A percentile compares a stretch with the other conserved stretches of the same genome.
phyloP scores from a whole-genome alignment of 1,284 basidiomycete species.

The Moniliophthora roreri region DNA sequence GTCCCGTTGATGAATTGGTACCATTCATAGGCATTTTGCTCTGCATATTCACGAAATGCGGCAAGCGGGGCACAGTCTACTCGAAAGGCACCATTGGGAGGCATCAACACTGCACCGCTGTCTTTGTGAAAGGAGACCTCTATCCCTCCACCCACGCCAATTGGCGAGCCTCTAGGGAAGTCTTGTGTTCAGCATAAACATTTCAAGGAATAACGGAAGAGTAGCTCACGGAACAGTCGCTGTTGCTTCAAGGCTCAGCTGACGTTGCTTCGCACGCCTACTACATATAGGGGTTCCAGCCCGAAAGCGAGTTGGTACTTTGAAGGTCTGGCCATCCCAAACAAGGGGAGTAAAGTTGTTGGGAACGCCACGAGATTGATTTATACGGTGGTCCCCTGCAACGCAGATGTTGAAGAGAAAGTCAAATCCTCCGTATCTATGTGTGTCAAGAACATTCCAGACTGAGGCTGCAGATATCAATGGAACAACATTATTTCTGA shows the following conservation, averaged over 20 bases:
- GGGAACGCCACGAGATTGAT: constrained; percentile 23
- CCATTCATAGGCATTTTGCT: constrained; percentile 1
- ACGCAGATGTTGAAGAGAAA: constrained; percentile 15
- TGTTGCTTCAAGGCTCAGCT: not conserved
- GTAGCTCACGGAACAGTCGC: not conserved
- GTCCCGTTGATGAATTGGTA: constrained; percentile 9
- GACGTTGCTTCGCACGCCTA: no score
- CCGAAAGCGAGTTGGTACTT: not conserved
- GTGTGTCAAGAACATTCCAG: no score
- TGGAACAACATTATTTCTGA: no score
- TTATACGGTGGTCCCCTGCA: constrained; percentile 21
- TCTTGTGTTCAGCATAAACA: not conserved
- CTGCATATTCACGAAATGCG: constrained; percentile 7
- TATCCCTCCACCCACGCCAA: not conserved
- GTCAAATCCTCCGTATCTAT: not conserved
- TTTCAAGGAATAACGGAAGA: not conserved
- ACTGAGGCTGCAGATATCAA: no score
- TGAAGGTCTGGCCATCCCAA: not conserved
- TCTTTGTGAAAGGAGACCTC: not conserved
- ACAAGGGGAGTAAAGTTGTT: constrained; percentile 20
- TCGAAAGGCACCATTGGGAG: constrained; percentile 3
- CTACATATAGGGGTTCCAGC: not conserved
- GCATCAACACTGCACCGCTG: constrained; percentile 11
- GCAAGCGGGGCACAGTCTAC: not conserved
- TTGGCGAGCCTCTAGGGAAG: not conserved